Evolutionary conservation across 495 filamentous ascomycete species (phyloP).

Genomic region (Oidiodendron maius): DNA sequence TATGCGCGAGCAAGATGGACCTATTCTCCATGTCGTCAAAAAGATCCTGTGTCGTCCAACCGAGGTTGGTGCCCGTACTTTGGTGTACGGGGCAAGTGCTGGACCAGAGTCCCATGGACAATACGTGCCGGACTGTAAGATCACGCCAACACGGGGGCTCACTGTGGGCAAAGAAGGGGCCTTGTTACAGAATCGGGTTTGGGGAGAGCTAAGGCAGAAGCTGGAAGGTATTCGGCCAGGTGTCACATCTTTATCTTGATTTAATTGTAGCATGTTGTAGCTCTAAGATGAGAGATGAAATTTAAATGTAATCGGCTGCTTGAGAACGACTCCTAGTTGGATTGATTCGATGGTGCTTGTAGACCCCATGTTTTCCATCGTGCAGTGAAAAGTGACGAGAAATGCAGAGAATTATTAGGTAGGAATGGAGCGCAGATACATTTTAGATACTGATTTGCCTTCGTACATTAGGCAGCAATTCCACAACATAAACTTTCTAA

Average conservation of each 20-base stretch:
- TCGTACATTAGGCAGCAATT: no score
- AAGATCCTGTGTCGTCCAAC: constrained; percentile 8
- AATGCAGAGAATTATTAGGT: neutral
- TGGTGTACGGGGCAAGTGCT: constrained; percentile 13
- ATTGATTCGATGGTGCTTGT: neutral
- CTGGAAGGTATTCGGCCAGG: no score
- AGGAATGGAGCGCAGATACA: no score
- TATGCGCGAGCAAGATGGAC: neutral
- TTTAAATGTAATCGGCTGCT: neutral
- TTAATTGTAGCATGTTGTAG: no score
- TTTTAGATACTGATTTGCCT: no score
- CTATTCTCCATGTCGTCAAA: constrained; percentile 8
- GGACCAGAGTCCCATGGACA: constrained; percentile 17
- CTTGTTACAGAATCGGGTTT: no score
- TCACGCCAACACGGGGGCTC: no score
- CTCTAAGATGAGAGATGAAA: no score
- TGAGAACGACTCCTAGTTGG: neutral
- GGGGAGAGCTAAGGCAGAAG: no score
- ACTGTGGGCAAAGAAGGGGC: no score
- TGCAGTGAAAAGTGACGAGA: neutral
- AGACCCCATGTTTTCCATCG: neutral
- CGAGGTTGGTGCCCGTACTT: constrained; percentile 12
- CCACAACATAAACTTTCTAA: no score
- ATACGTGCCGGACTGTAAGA: constrained; percentile 15
- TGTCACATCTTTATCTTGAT: no score